Conservation (phyloP, 1,284 basidiomycete genomes). For the Bjerkandera adusta region DNA sequence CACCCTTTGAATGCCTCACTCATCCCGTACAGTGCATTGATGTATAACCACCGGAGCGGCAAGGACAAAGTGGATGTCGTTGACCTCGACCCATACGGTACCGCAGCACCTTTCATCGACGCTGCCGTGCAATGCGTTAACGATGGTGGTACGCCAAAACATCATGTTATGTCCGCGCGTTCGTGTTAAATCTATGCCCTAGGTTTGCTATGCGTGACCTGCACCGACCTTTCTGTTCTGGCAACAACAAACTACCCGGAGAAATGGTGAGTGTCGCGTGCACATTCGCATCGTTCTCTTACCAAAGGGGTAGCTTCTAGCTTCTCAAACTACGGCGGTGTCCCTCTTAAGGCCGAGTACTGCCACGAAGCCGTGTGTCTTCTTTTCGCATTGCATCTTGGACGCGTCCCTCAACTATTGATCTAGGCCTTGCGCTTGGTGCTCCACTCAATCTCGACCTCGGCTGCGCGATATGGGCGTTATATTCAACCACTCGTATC, state of each 20-base stretch:
- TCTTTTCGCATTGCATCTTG: neutral
- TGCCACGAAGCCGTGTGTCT: constrained; percentile 83
- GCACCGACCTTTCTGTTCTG: constrained; percentile 93
- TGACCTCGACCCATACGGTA: constrained; percentile 97
- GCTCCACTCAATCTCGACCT: constrained; percentile 80
- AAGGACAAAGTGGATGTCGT: constrained; percentile 86
- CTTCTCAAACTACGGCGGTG: constrained; percentile 96
- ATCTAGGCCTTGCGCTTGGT: constrained; percentile 84
- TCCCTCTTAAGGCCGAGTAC: constrained; percentile 89
- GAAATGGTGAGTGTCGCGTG: constrained; percentile 74
- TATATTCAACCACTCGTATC: constrained; percentile 91
- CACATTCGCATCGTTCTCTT: neutral
- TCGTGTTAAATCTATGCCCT: neutral
- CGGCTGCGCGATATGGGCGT: constrained; percentile 90
- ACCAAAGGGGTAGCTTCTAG: constrained; percentile 38
- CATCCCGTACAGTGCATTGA: constrained; percentile 59
- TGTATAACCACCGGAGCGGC: constrained; percentile 86
- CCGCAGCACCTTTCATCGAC: constrained; percentile 95
- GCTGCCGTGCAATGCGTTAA: constrained; percentile 90
- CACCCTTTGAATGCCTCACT: neutral
- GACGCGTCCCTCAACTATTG: neutral
- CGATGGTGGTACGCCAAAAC: constrained; percentile 69
- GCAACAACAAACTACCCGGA: constrained; percentile 96
- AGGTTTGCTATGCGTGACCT: constrained; percentile 95
- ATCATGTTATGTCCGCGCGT: neutral